Base-by-base conservation (phyloP, 176 grass and related monocot genomes). In the Carex kokanica region DNA sequence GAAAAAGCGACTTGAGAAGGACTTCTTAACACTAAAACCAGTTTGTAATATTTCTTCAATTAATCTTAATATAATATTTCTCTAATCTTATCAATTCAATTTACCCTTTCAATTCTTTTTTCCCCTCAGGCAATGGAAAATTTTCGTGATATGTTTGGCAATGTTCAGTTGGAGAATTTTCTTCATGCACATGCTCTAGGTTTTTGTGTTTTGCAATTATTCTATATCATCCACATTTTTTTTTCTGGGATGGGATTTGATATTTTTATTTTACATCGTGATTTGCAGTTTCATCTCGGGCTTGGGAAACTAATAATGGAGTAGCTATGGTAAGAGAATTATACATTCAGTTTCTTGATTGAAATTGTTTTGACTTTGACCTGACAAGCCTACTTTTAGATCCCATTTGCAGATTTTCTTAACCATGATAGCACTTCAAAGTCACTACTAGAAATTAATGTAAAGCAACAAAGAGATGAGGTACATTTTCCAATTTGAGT, bases 371-470 rank as follows among this genome's bases (percentile, higher is more conserved):
- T 38, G 36, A 38, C 36, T 38, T 27, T 27, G 82, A 64, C 32
- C 80, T 91, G 77, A 83, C 65, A 89, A 81, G 20, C 55, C 68
- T 80, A 81, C 83, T 82, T 84, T 61, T 82, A 97, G 94, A 83
- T 94, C 55, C 94, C 94, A 83, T 97, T 92, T 92, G 94, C 94
- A 97, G 92, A 97, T 92, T 94, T 94, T 84, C 86, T 97, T 71
- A 97, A 97, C 83, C 88, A 92, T 91, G 92, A 94, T 15, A 80
- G 80, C 17, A 18, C 11, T 64, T 92, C 83, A 71, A 71, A 47
- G 83, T 81, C 88, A 83, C n/a, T 91, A 57, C 84, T 97, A 80
- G 14, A 90, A 77, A 86, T 85, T 27, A 85, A 94, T 31, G 74
- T 87, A 77, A 29, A 88, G 31, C 83, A 92, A 85, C 73, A 92